A percentile compares a stretch with the other conserved stretches of the same genome.
Evolutionary conservation across 2,329 filamentous ascomycete genomes (phyloP).

Genomic region (Colletotrichum sojae): DNA sequence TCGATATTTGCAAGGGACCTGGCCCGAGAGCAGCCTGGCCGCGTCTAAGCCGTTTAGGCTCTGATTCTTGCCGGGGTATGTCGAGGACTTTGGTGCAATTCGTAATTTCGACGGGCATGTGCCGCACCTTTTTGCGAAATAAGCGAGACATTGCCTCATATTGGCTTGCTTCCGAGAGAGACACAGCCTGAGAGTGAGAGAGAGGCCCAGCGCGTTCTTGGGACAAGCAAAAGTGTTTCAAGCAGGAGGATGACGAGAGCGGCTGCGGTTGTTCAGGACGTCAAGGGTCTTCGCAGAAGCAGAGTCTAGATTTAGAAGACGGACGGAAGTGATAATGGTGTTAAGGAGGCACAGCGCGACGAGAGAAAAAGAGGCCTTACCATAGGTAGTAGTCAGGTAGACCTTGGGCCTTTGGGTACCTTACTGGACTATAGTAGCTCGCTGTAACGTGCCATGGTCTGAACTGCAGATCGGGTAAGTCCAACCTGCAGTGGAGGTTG

Average conservation of each 20-base stretch:
- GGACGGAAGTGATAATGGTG: too few relatives aligned
- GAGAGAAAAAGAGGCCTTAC: not conserved
- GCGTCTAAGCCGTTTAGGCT: slow-evolving; percentile 29
- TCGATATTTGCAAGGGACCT: slow-evolving; percentile 2
- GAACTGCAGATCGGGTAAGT: slow-evolving; percentile 22
- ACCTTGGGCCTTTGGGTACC: not conserved
- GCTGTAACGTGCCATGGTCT: slow-evolving; percentile 21
- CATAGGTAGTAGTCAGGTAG: slow-evolving; percentile 9
- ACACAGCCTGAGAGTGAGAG: too few relatives aligned
- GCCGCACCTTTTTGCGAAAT: slow-evolving; percentile 29
- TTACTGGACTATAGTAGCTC: not conserved
- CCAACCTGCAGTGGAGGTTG: not conserved
- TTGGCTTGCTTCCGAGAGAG: too few relatives aligned
- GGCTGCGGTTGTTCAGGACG: not conserved
- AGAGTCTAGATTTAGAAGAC: not conserved
- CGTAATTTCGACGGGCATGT: slow-evolving; percentile 37
- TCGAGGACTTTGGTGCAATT: slow-evolving; percentile 33
- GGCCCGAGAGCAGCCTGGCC: slow-evolving; percentile 3
- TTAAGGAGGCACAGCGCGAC: too few relatives aligned
- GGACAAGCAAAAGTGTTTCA: too few relatives aligned
- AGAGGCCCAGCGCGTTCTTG: too few relatives aligned
- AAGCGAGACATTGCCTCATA: slow-evolving; percentile 30
- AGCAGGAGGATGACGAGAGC: slow-evolving; percentile 1
- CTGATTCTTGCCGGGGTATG: slow-evolving; percentile 17
- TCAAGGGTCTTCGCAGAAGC: not conserved